These are phyloP conservation scores for Spiromastix sp. DNA, from an alignment of 2,329 filamentous ascomycete species.

Conservation along the genomic window DNA sequence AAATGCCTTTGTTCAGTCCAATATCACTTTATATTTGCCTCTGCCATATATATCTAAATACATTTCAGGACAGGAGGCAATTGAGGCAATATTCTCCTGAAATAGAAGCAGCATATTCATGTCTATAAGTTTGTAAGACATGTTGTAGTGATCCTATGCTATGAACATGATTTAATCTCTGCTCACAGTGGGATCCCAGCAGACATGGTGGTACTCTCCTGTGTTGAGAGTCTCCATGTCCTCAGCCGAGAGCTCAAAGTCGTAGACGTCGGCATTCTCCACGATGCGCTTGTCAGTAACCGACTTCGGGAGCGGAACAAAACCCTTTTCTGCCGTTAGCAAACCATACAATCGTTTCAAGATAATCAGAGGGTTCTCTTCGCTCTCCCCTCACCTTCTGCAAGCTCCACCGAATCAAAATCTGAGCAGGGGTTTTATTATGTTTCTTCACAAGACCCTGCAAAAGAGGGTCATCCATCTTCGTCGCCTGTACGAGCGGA, in stretches of 20 bases:
- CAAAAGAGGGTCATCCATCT: conserved; percentile 44
- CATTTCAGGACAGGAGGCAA: too few relatives aligned
- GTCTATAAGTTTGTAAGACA: too few relatives aligned
- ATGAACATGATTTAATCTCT: conserved; percentile 10
- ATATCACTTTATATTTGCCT: too few relatives aligned
- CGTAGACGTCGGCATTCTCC: conserved; percentile 50
- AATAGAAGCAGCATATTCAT: too few relatives aligned
- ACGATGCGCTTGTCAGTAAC: conserved; percentile 50
- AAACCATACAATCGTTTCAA: too few relatives aligned
- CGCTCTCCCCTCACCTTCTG: conserved; percentile 37
- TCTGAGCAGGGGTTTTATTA: conserved; percentile 47
- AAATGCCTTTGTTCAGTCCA: too few relatives aligned
- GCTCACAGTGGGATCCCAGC: conserved; percentile 41
- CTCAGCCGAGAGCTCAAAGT: conserved; percentile 48
- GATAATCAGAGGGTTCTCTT: too few relatives aligned
- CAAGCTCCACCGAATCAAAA: conserved; percentile 52
- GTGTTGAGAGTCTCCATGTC: conserved; percentile 49
- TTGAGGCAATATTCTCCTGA: too few relatives aligned
- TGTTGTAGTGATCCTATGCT: too few relatives aligned
- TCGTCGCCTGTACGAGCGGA: conserved; percentile 35
- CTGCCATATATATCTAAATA: too few relatives aligned
- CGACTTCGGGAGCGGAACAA: conserved; percentile 53
- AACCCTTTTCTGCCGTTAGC: conserved; percentile 33
- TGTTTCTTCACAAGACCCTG: conserved; percentile 44
- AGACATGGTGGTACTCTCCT: conserved; percentile 45